Evolutionary conservation across 2,329 filamentous ascomycete genomes (phyloP), one percentile per base, ranked within the genome.

Genomic region (Dothistroma septosporum): DNA sequence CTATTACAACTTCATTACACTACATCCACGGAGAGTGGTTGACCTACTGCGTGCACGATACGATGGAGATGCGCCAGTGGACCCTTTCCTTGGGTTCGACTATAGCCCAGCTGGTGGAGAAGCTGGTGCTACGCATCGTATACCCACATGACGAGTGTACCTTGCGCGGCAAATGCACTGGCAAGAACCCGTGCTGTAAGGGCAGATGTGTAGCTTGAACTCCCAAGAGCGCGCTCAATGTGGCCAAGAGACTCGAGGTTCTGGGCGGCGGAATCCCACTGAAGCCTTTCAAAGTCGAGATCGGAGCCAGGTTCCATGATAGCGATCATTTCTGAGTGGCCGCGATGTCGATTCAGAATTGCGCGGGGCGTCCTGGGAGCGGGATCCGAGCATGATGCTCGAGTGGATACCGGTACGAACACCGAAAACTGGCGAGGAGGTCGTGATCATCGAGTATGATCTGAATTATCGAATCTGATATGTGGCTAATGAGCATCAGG

Each of bases 1-100:
- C 0, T 50, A 47, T 35, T 66, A 64, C 57, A 61, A 53, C 11
- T 69, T 68, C 48, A 65, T 63, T 8, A 58, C 61, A n/a, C 6
- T 22, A 49, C 19, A 16, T 49, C 19, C 12, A 49, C 24, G 11
- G 10, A 4, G 47, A 49, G 12, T 7, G 22, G 5, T 9, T 49
- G 21, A 22, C 8, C 47, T 21, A 22, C 6, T 4, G 5, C 5
- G 9, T 4, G 8, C 21, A 5, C 19, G 8, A 49, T 5, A 49
- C 47, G 21, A 24, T 7, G 21, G 21, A 49, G 6, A 7, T 49
- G 21, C 9, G 47, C 10, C 8, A 11, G 4, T 49, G 47, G 47
- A 4, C 22, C 4, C 5, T 21, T 5, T 21, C 6, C 12, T 10
- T 49, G 21, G 10, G 47, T 5, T 10, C 6, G 21, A 19, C 21